Base-by-base conservation (phyloP, 2,329 filamentous ascomycete genomes). In the Chaetomium sp. region DNA sequence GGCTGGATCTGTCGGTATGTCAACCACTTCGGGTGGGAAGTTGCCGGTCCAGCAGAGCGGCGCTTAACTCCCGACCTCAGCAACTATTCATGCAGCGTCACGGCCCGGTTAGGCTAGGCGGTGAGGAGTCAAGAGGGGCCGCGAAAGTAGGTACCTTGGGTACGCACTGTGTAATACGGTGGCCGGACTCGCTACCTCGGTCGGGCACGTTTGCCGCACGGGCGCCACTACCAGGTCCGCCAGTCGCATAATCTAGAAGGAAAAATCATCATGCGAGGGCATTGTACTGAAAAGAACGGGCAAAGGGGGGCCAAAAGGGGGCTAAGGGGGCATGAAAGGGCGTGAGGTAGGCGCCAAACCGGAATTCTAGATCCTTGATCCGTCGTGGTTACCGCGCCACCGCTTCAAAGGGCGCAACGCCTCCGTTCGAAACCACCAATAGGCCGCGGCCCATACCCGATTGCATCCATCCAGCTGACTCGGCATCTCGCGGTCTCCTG, bases 361-460 rank as follows among this genome's bases (percentile, higher is more conserved):
- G 42, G 53, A 27, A 56, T 60, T 60, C 62, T 35, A 47, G 56
- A 59, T 38, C 56, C 53, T 35, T 55, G 62, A 64, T 60, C 62
- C n/a, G 19, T 25, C 23, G 19, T 47, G n/a, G 21, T 23, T 53
- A 12, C 53, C 38, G 42, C 25, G 25, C 47, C 58, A 50, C 58
- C 49, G 53, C 58, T 50, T 51, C 10, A 50, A 60, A 50, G 25
- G 47, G 45, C 21, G 57, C 47, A 45, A 27, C 49, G 58, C 58
- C 49, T 60, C 53, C 23, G 57, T 27, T 51, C 10, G 31, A 45
- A 29, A 35, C 27, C 29, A 27, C 13, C 38, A 42, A n/a, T 23
- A 25, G 57, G 57, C 57, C 45, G 57, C 57, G 45, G n/a, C 42
- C 57, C 38, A 60, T 45, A 51, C 12, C 27, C 23, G 53, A 29